Evolutionary conservation across 1,139 yeast species (phyloP).

Genomic region (Blastobotrys petasosporus): DNA sequence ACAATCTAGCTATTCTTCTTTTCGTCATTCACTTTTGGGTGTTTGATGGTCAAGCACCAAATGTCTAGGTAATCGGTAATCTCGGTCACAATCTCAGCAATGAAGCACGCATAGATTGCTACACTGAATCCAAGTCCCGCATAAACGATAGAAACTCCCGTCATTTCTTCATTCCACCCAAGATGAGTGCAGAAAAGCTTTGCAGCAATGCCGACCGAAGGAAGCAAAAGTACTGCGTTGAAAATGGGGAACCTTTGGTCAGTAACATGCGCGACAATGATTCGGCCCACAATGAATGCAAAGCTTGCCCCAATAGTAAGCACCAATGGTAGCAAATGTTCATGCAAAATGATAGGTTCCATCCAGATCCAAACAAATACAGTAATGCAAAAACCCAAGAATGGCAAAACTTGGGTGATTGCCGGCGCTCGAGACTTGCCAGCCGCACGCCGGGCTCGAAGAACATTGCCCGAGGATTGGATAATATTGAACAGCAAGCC

Average conservation of each 20-base stretch:
- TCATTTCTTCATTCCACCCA: slow-evolving; percentile 26
- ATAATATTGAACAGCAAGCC: slow-evolving; percentile 65
- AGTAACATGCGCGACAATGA: slow-evolving; percentile 83
- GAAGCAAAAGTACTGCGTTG: slow-evolving; percentile 67
- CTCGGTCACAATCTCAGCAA: slow-evolving; percentile 74
- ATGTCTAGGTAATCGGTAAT: slow-evolving; percentile 81
- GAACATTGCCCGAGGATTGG: slow-evolving; percentile 69
- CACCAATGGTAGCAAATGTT: slow-evolving; percentile 52
- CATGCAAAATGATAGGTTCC: slow-evolving; percentile 43
- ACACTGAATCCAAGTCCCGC: slow-evolving; percentile 67
- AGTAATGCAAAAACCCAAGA: slow-evolving; percentile 55
- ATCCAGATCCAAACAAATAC: slow-evolving; percentile 44
- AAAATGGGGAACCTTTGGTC: slow-evolving; percentile 66
- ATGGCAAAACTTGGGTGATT: slow-evolving; percentile 62
- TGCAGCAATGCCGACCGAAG: slow-evolving; percentile 48
- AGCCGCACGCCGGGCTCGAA: slow-evolving; percentile 42
- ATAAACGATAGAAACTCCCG: slow-evolving; percentile 43
- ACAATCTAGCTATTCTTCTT: slow-evolving; percentile 31
- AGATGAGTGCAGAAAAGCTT: slow-evolving; percentile 30
- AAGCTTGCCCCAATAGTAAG: slow-evolving; percentile 66
- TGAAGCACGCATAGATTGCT: slow-evolving; percentile 74
- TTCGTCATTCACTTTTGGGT: slow-evolving; percentile 50
- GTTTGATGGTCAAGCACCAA: slow-evolving; percentile 78
- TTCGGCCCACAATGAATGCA: slow-evolving; percentile 85
- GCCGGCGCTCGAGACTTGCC: slow-evolving; percentile 40